Percentiles rank a stretch among this genome's conserved stretches.
Evolutionary conservation across 164 flowering plant species (phyloP).

Genomic region (Kalanchoe fedtschenkoi): DNA sequence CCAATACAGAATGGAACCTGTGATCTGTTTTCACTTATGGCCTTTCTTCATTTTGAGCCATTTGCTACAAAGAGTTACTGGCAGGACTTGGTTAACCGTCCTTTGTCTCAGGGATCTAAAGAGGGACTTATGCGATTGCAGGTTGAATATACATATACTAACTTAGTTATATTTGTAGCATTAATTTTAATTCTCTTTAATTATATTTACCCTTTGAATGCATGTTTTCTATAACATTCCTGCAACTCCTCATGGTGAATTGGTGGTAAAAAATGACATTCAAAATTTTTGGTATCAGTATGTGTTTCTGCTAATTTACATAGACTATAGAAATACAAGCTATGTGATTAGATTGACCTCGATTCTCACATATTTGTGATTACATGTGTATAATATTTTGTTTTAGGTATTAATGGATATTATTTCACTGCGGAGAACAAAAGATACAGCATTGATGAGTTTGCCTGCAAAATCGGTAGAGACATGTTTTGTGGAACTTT

Average conservation of each 20-base stretch:
- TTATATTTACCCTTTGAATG: neutral
- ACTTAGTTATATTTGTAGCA: neutral
- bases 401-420: slow-evolving; percentile 64
- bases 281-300: too few species aligned
- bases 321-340: too few species aligned
- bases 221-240: neutral
- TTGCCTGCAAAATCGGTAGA: slow-evolving; percentile 69
- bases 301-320: too few species aligned
- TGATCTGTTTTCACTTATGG: slow-evolving; percentile 83
- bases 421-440: slow-evolving; percentile 79
- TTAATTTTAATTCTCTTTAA: neutral
- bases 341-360: too few species aligned
- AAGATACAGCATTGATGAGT: slow-evolving; percentile 43
- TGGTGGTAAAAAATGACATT: too few species aligned
- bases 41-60: slow-evolving; percentile 82
- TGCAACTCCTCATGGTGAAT: neutral
- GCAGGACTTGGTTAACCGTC: slow-evolving; percentile 60
- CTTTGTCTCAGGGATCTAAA: slow-evolving; percentile 47
- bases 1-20: slow-evolving; percentile 79
- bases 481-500: slow-evolving; percentile 58
- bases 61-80: slow-evolving; percentile 70
- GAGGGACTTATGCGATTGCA: slow-evolving; percentile 68
- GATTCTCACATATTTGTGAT: neutral
- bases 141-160: slow-evolving; percentile 26
- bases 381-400: neutral